Conservation (phyloP, 2,329 filamentous ascomycete genomes). For the Zymoseptoria pseudotritici region DNA sequence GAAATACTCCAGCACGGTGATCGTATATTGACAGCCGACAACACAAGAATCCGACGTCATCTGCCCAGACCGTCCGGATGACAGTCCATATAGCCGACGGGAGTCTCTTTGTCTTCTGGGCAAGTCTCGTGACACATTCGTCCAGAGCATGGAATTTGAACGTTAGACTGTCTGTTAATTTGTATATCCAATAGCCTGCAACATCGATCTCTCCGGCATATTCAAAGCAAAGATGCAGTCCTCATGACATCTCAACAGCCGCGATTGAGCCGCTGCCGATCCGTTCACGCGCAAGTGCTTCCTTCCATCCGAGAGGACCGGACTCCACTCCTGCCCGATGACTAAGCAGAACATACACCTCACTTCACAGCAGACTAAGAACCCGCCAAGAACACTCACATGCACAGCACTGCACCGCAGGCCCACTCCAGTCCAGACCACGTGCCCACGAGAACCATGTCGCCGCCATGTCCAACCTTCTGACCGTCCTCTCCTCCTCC, state of each 20-base stretch:
- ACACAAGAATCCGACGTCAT: background rate
- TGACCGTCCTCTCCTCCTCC: conserved; percentile 64
- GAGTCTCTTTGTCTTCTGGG: background rate
- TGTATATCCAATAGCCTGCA: background rate
- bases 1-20: background rate
- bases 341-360: background rate
- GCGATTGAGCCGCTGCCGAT: background rate
- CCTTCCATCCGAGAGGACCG: background rate
- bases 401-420: background rate
- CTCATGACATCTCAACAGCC: background rate
- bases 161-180: background rate
- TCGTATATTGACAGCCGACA: background rate
- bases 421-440: background rate
- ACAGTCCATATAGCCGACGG: background rate
- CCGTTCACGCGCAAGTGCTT: background rate
- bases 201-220: background rate
- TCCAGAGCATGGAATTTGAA: too few species aligned
- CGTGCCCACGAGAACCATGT: background rate
- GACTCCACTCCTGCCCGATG: background rate
- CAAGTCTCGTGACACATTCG: background rate
- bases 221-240: background rate
- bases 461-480: conserved; percentile 71
- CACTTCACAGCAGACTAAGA: background rate
- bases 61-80: background rate
- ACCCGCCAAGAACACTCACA: background rate